phyloP scores from a whole-genome alignment of 2,329 filamentous ascomycete genomes.

The Trichoderma citrinoviride region DNA sequence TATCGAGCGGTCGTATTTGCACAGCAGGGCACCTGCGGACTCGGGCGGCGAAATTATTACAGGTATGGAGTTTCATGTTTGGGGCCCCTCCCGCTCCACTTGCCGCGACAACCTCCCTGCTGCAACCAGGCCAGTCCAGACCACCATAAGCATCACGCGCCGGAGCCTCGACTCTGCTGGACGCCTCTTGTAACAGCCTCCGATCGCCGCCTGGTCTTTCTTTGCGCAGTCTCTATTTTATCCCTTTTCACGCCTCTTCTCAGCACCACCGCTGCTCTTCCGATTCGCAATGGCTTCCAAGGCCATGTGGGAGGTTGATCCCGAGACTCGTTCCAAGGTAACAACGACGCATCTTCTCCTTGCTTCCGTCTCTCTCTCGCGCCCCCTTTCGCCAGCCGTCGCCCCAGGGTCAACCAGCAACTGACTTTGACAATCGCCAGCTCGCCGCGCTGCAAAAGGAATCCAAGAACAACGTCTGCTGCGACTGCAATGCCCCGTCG shows the following conservation, averaged over 20 bases:
- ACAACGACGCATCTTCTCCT: conserved; percentile 28
- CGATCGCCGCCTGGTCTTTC: not conserved
- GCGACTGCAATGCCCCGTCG: conserved; percentile 91
- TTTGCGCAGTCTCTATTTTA: not conserved
- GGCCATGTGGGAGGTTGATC: conserved; percentile 97
- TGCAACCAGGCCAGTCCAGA: not conserved
- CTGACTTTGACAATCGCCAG: conserved; percentile 44
- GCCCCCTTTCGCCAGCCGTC: conserved; percentile 8
- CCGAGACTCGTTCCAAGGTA: conserved; percentile 93
- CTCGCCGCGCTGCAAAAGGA: conserved; percentile 88
- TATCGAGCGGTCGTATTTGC: too few species aligned
- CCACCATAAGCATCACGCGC: conserved; percentile 11
- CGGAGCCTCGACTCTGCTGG: not conserved
- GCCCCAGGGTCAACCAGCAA: conserved; percentile 17
- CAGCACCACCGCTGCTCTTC: not conserved
- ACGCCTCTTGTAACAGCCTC: not conserved
- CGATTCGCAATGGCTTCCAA: conserved; percentile 58
- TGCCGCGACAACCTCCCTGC: conserved; percentile 17
- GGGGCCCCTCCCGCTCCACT: conserved; percentile 7
- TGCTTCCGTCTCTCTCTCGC: conserved; percentile 2
- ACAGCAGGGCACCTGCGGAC: too few species aligned
- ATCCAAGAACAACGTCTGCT: conserved; percentile 84
- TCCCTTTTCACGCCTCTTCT: not conserved
- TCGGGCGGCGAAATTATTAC: conserved; percentile 8
- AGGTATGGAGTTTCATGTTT: conserved; percentile 12